Percentiles rank a stretch among this genome's conserved stretches.
Evolutionary conservation across 2,329 filamentous ascomycete species (phyloP).

Genomic region (Pseudogymnoascus sp.): DNA sequence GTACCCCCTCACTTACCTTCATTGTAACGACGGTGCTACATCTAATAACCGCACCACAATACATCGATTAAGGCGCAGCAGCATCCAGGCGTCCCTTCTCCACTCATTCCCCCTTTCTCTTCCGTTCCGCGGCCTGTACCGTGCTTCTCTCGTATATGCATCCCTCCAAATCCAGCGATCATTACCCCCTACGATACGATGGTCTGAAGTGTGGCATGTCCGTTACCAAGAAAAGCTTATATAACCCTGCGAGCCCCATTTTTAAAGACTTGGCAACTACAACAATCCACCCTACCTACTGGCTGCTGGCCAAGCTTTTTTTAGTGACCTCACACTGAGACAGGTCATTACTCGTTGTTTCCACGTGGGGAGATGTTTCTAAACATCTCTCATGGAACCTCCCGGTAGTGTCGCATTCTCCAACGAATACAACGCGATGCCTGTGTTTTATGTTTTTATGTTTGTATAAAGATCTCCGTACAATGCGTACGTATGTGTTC

Average conservation of each 20-base stretch:
- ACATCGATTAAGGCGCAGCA: background rate
- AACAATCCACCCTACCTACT: background rate
- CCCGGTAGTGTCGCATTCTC: background rate
- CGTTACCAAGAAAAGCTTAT: background rate
- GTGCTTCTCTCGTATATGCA: background rate
- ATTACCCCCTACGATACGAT: background rate
- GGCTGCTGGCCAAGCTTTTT: background rate
- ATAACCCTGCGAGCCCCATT: background rate
- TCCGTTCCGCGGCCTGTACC: too few species aligned
- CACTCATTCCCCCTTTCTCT: background rate
- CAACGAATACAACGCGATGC: background rate
- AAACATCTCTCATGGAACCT: background rate
- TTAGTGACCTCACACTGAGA: background rate
- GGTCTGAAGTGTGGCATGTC: background rate
- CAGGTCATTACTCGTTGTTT: background rate
- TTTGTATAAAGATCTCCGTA: background rate
- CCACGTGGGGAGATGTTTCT: too few species aligned
- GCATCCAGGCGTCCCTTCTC: background rate
- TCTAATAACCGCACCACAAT: background rate
- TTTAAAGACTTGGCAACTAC: background rate
- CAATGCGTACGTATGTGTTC: background rate
- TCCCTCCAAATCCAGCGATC: background rate
- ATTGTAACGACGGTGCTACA: background rate
- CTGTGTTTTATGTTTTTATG: background rate
- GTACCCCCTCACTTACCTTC: background rate